phyloP scores from a whole-genome alignment of 352 stramenopile species.

The Globisporangium splendens region DNA sequence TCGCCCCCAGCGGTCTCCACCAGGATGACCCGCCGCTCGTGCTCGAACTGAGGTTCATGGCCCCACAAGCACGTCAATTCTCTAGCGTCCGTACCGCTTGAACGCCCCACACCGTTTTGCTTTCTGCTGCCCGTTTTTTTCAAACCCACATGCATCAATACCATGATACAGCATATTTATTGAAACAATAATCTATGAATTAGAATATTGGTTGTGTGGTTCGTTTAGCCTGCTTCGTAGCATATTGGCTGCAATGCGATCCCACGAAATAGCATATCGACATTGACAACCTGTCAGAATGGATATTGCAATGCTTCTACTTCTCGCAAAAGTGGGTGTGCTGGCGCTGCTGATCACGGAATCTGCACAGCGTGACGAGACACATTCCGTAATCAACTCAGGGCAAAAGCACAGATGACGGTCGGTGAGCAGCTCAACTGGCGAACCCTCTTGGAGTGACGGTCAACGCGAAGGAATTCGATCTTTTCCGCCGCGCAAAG shows the following conservation, averaged over 20 bases:
- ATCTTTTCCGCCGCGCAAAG: neutral
- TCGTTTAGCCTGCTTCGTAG: too few relatives aligned
- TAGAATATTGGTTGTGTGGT: too few relatives aligned
- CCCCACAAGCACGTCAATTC: slow-evolving; percentile 20
- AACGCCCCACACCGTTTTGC: too few relatives aligned
- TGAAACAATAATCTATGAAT: too few relatives aligned
- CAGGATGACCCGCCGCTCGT: slow-evolving; percentile 20
- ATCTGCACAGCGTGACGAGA: slow-evolving; percentile 1
- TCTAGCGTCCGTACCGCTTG: neutral
- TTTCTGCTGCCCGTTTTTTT: slow-evolving; percentile 1
- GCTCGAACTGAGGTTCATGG: slow-evolving; percentile 14
- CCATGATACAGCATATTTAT: neutral
- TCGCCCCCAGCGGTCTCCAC: slow-evolving; percentile 33
- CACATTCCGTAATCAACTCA: slow-evolving; percentile 6
- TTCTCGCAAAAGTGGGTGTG: too few relatives aligned
- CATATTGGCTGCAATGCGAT: neutral
- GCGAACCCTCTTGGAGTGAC: neutral
- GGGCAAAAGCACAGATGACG: neutral
- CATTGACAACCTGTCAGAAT: too few relatives aligned
- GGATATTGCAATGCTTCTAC: too few relatives aligned
- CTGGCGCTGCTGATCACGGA: neutral
- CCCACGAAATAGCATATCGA: neutral
- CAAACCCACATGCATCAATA: neutral
- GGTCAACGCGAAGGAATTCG: neutral
- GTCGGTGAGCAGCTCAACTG: neutral